These are phyloP conservation scores for Pouteria campechiana DNA, from an alignment of 179 eudicot species.

Conservation along the genomic window DNA sequence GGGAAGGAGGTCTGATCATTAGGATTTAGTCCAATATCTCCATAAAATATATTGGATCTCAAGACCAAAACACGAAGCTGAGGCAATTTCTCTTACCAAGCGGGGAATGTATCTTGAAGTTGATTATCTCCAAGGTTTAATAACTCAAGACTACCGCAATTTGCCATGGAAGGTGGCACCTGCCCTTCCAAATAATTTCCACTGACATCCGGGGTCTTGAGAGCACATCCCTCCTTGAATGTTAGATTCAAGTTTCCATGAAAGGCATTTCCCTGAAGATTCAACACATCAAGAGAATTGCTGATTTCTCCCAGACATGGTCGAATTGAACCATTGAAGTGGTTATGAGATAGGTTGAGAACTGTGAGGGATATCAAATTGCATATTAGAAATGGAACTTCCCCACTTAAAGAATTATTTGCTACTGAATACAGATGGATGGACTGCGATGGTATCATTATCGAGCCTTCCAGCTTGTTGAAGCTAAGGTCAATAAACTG, in stretches of 20 bases:
- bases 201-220: slow-evolving; percentile 1
- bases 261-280: not conserved
- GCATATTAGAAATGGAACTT: slow-evolving; percentile 39
- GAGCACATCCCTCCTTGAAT: not conserved
- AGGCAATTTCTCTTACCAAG: slow-evolving; percentile 1
- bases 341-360: slow-evolving; percentile 10
- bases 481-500: slow-evolving; percentile 33
- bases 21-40: not conserved
- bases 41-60: slow-evolving; percentile 1
- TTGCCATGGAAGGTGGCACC: slow-evolving; percentile 4
- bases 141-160: slow-evolving; percentile 4
- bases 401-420: slow-evolving; percentile 20
- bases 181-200: not conserved
- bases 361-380: slow-evolving; percentile 14
- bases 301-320: not conserved
- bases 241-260: not conserved
- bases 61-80: slow-evolving; percentile 2
- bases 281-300: not conserved
- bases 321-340: not conserved
- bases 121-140: slow-evolving; percentile 2
- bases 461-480: slow-evolving; percentile 27
- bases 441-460: slow-evolving; percentile 13
- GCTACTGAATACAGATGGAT: slow-evolving; percentile 27
- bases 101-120: slow-evolving; percentile 1
- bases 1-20: not conserved